These are phyloP conservation scores for Paracorniculantispora psalliotae DNA, from an alignment of 2,329 filamentous ascomycete genomes.

Conservation along the genomic window DNA sequence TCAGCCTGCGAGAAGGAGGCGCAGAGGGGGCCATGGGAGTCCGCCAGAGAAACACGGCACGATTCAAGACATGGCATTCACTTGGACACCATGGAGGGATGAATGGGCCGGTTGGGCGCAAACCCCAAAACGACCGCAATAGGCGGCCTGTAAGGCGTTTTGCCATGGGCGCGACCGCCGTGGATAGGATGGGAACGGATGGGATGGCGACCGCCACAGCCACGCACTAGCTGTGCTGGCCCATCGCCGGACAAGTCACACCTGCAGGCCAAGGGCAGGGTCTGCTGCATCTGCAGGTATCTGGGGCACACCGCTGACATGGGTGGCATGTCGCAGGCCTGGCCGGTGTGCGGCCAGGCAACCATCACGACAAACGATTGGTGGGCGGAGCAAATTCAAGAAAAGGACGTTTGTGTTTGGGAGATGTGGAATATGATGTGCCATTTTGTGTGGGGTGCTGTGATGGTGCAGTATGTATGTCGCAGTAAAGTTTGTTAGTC, in stretches of 20 bases:
- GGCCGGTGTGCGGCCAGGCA: neutral
- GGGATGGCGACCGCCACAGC: neutral
- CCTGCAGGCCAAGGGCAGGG: neutral
- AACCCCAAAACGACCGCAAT: neutral
- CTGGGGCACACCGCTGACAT: neutral
- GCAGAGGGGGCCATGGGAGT: no score
- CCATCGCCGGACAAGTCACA: slow-evolving; percentile 2
- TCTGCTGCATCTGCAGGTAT: neutral
- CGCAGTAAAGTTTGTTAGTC: neutral
- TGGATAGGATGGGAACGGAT: neutral
- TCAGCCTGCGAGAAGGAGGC: neutral
- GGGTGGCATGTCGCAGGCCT: neutral
- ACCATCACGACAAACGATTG: neutral
- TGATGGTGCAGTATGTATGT: neutral
- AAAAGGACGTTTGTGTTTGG: neutral
- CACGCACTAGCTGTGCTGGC: neutral
- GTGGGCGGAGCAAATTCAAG: neutral
- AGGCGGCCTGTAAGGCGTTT: slow-evolving; percentile 5
- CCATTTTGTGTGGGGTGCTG: neutral
- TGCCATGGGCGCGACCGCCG: neutral
- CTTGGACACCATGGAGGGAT: no score
- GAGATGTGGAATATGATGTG: neutral
- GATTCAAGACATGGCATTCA: neutral
- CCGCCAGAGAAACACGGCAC: neutral
- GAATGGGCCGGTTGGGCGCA: neutral